Conservation (phyloP, 1,284 basidiomycete genomes). For the Flammula alnicola region DNA sequence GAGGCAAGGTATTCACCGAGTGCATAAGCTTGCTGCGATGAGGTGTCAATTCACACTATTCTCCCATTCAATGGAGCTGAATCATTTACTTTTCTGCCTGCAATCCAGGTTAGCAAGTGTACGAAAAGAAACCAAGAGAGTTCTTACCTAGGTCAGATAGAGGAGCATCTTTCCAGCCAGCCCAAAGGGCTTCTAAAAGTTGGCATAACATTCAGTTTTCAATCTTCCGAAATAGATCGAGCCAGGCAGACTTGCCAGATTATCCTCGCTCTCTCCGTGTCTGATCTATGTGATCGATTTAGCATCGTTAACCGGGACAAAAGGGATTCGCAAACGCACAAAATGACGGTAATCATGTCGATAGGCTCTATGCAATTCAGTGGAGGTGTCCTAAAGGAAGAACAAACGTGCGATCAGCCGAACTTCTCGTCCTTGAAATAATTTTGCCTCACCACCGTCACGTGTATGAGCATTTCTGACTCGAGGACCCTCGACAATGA, state of each 20-base stretch:
- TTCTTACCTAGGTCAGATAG: slow-evolving; percentile 70
- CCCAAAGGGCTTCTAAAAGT: slow-evolving; percentile 60
- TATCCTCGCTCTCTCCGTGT: slow-evolving; percentile 78
- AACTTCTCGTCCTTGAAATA: no score
- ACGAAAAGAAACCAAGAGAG: background rate
- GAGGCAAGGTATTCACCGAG: slow-evolving; percentile 62
- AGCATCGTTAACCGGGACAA: background rate
- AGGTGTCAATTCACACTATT: no score
- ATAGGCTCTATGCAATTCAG: slow-evolving; percentile 1
- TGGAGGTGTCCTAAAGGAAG: no score
- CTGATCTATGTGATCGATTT: slow-evolving; percentile 51
- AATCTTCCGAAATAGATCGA: slow-evolving; percentile 15
- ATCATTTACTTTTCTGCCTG: slow-evolving; percentile 38
- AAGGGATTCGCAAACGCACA: slow-evolving; percentile 23
- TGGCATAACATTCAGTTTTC: slow-evolving; percentile 16
- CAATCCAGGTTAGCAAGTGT: background rate
- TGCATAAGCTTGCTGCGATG: slow-evolving; percentile 72
- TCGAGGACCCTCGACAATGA: no score
- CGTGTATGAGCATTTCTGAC: no score
- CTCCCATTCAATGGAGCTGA: no score
- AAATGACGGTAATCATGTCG: slow-evolving; percentile 36
- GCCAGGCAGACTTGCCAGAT: slow-evolving; percentile 41
- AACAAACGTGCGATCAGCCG: no score
- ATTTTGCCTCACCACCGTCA: no score
- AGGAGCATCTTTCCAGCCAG: slow-evolving; percentile 82